A percentile compares a stretch with the other conserved stretches of the same genome.
These are phyloP conservation scores for Actinomortierella wolfii DNA, from an alignment of 371 early-diverging fungal genomes.

Conservation along the genomic window DNA sequence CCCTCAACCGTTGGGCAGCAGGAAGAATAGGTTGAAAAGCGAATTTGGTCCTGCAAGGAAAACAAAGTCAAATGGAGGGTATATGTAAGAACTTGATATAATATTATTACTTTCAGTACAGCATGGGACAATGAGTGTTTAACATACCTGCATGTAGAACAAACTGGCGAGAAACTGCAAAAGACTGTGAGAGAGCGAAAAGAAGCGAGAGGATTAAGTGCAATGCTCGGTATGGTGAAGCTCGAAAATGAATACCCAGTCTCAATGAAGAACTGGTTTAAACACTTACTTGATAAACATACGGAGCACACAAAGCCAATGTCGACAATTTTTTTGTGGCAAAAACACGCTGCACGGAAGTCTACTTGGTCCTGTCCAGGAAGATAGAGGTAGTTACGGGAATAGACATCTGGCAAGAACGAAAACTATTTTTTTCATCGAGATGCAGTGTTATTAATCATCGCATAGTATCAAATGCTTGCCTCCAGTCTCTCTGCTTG, in stretches of 20 bases:
- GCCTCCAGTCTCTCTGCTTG: too few relatives aligned
- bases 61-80: neutral
- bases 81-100: too few relatives aligned
- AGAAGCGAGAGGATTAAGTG: neutral
- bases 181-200: constrained; percentile 56
- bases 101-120: too few relatives aligned
- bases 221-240: constrained; percentile 1
- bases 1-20: constrained; percentile 24
- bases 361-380: constrained; percentile 87
- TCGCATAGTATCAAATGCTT: constrained; percentile 5
- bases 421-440: constrained; percentile 67
- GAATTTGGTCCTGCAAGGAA: constrained; percentile 64
- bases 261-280: too few relatives aligned
- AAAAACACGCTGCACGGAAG: constrained; percentile 96
- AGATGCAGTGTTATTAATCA: too few relatives aligned
- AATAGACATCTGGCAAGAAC: constrained; percentile 82
- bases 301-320: constrained; percentile 96
- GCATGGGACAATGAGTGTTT: neutral
- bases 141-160: constrained; percentile 80
- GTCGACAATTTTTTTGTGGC: constrained; percentile 90
- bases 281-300: constrained; percentile 88
- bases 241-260: too few relatives aligned
- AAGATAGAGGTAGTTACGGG: constrained; percentile 70
- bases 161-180: constrained; percentile 72
- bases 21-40: constrained; percentile 61